Evolutionary conservation across 768 basidiomycete species (phyloP).

Genomic region (Amanita rubescens): DNA sequence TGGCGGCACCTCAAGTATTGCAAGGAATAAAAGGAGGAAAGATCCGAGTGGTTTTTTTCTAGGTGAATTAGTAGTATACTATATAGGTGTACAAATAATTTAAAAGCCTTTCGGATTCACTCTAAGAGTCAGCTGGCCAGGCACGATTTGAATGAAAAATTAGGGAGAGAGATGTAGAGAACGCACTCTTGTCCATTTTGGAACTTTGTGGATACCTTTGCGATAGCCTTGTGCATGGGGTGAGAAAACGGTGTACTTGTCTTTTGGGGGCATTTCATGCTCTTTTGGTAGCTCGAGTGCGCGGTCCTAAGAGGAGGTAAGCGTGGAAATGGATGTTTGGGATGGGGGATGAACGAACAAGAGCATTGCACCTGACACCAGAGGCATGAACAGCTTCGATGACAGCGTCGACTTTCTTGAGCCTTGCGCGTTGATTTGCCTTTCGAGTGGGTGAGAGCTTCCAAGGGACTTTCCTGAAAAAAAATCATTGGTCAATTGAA

Average conservation of each 20-base stretch:
- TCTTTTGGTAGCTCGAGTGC: slow-evolving; percentile 88
- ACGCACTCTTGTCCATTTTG: slow-evolving; percentile 92
- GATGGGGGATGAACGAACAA: slow-evolving; percentile 45
- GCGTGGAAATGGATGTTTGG: not conserved
- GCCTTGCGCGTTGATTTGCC: slow-evolving; percentile 79
- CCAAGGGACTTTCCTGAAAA: slow-evolving; percentile 87
- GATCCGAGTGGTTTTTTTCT: slow-evolving; percentile 78
- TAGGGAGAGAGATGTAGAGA: not conserved
- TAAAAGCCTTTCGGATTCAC: slow-evolving; percentile 92
- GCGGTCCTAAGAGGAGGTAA: slow-evolving; percentile 36
- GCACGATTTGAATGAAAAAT: not conserved
- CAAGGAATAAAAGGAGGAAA: slow-evolving; percentile 64
- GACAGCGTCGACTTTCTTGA: slow-evolving; percentile 90
- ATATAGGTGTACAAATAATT: slow-evolving; percentile 10
- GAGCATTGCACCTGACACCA: slow-evolving; percentile 67
- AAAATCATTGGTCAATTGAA: slow-evolving; percentile 4
- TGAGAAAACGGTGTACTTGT: slow-evolving; percentile 94
- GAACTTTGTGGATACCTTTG: slow-evolving; percentile 94
- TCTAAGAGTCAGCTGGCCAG: slow-evolving; percentile 65
- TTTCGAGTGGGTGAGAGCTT: slow-evolving; percentile 87
- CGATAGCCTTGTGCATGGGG: slow-evolving; percentile 67
- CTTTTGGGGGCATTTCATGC: slow-evolving; percentile 83
- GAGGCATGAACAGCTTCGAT: slow-evolving; percentile 82
- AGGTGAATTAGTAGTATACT: slow-evolving; percentile 18
- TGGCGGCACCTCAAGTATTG: slow-evolving; percentile 55